Conservation (phyloP, 192 early-diverging fungal species). For the Backusella mclennaniae region DNA sequence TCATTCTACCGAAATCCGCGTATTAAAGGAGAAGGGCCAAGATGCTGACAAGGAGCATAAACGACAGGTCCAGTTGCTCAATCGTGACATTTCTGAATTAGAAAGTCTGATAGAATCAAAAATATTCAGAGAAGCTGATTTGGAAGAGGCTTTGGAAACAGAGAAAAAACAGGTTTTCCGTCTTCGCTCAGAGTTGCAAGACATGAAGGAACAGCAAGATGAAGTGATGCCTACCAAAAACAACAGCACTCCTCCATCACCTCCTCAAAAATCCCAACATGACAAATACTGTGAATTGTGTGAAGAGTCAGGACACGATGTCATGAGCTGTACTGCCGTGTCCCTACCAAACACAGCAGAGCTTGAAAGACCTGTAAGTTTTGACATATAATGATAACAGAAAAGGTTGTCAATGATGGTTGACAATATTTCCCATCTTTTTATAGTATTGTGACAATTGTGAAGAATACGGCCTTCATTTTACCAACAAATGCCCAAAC, state of each 20-base stretch:
- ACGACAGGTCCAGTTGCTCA: constrained; percentile 54
- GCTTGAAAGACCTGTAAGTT: constrained; percentile 45
- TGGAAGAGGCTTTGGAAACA: constrained; percentile 55
- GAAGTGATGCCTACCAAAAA: not conserved
- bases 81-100: constrained; percentile 64
- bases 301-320: constrained; percentile 60
- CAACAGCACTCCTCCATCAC: not conserved
- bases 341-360: constrained; percentile 31
- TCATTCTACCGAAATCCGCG: constrained; percentile 53
- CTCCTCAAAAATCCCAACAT: constrained; percentile 20
- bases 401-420: not conserved
- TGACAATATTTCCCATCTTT: constrained; percentile 15
- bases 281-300: constrained; percentile 69
- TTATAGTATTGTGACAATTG: constrained; percentile 75
- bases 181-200: constrained; percentile 46
- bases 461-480: constrained; percentile 67
- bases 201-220: constrained; percentile 38
- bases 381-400: not conserved
- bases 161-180: constrained; percentile 44
- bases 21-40: constrained; percentile 45
- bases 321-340: constrained; percentile 58
- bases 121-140: constrained; percentile 70
- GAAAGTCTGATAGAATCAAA: constrained; percentile 74
- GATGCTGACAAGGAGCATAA: constrained; percentile 62
- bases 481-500: constrained; percentile 71